These are phyloP conservation scores for Suillus luteus DNA, from an alignment of 768 basidiomycete species.

Conservation along the genomic window DNA sequence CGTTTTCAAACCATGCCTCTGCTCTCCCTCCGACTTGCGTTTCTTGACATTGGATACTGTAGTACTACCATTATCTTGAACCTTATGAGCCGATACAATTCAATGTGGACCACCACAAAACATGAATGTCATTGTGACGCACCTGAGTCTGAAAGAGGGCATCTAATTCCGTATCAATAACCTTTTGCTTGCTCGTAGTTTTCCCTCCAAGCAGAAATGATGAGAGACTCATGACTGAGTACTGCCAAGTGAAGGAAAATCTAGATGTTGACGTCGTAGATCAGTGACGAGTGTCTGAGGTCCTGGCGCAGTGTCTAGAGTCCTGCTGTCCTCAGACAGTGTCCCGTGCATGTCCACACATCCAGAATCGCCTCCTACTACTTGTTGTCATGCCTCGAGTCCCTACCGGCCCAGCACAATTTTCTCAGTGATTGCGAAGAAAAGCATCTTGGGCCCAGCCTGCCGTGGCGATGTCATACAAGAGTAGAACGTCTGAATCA, in stretches of 20 bases:
- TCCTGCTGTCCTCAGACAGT: not conserved
- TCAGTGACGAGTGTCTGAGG: not conserved
- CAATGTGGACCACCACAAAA: not conserved
- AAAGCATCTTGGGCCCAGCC: not conserved
- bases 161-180: conserved; percentile 63
- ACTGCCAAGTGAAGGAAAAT: not conserved
- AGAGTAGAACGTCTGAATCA: not conserved
- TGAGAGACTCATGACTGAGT: conserved; percentile 51
- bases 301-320: not conserved
- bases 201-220: conserved; percentile 47
- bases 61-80: conserved; percentile 12
- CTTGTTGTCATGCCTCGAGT: no score
- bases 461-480: not conserved
- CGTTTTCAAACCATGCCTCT: not conserved
- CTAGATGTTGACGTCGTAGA: not conserved
- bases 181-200: conserved; percentile 37
- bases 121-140: conserved; percentile 20
- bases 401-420: no score
- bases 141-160: conserved; percentile 60
- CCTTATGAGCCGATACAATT: not conserved
- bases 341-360: no score
- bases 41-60: conserved; percentile 15
- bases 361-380: no score
- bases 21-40: conserved; percentile 17
- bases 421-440: no score